These are phyloP conservation scores for Podospora pseudoanserina DNA, from an alignment of 495 filamentous ascomycete species.

Conservation along the genomic window DNA sequence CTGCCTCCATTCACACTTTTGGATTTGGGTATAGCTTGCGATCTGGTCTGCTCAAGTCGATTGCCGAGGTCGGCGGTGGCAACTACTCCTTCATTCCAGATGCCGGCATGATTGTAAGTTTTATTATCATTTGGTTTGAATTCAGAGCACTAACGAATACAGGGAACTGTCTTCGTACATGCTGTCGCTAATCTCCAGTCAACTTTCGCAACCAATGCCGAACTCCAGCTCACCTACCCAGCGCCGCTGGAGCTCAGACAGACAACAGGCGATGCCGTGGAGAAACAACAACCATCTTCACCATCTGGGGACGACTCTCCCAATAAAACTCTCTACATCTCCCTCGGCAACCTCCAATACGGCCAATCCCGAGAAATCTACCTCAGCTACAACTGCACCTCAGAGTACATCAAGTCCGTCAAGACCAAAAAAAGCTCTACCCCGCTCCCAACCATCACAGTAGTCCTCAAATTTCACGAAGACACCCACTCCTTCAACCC, in stretches of 20 bases:
- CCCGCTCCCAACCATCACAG: slow-evolving; percentile 20
- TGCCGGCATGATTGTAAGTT: slow-evolving; percentile 44
- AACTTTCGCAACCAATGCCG: slow-evolving; percentile 38
- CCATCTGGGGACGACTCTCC: slow-evolving; percentile 10
- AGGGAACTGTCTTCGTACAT: slow-evolving; percentile 44
- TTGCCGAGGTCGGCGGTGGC: slow-evolving; percentile 41
- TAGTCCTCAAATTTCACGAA: slow-evolving; percentile 21
- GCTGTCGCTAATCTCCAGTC: slow-evolving; percentile 47
- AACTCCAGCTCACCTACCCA: slow-evolving; percentile 34
- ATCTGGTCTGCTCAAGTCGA: slow-evolving; percentile 44
- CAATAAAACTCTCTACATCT: slow-evolving; percentile 28
- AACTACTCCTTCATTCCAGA: slow-evolving; percentile 49
- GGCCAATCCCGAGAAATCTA: slow-evolving; percentile 48
- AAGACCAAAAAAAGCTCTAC: slow-evolving; percentile 7
- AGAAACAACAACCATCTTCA: slow-evolving; percentile 20
- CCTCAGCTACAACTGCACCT: slow-evolving; percentile 21
- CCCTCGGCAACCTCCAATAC: slow-evolving; percentile 43
- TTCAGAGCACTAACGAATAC: slow-evolving; percentile 19
- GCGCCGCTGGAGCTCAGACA: slow-evolving; percentile 29
- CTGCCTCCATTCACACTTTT: slow-evolving; percentile 45
- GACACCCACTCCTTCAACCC: slow-evolving; percentile 30
- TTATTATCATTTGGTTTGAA: neutral
- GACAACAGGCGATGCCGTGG: slow-evolving; percentile 35
- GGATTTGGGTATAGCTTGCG: slow-evolving; percentile 43
- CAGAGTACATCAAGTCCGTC: neutral